Conservation (phyloP, 139 green algal species). For the Zygnema circumcarinatum region DNA sequence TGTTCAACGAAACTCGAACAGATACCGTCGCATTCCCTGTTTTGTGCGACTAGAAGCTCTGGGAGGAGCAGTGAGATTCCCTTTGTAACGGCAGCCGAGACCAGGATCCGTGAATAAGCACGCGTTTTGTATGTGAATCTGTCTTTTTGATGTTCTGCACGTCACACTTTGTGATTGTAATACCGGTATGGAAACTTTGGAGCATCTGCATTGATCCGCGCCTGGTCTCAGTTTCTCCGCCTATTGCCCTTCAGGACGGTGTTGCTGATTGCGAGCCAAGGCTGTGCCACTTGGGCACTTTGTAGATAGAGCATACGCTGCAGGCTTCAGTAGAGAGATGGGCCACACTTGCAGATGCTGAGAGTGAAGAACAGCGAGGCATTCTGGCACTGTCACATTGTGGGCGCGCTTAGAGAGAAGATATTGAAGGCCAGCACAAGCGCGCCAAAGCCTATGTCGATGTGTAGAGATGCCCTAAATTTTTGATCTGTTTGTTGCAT, state of each 20-base stretch:
- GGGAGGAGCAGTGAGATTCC: background rate
- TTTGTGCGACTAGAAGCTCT: background rate
- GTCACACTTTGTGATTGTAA: background rate
- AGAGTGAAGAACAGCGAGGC: too few relatives aligned
- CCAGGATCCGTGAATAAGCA: background rate
- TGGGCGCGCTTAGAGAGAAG: too few relatives aligned
- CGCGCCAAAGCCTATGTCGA: too few relatives aligned
- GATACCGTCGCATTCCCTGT: background rate
- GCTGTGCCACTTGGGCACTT: background rate
- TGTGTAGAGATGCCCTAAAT: too few relatives aligned
- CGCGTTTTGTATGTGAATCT: background rate
- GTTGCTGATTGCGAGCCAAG: too few relatives aligned
- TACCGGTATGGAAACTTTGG: background rate
- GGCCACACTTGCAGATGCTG: too few relatives aligned
- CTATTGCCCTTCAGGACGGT: too few relatives aligned
- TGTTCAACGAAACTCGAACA: background rate
- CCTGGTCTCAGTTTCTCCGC: too few relatives aligned
- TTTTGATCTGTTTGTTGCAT: too few relatives aligned
- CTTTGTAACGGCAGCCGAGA: background rate
- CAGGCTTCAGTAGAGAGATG: background rate
- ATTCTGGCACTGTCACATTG: too few relatives aligned
- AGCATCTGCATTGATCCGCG: too few relatives aligned
- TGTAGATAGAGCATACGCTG: background rate
- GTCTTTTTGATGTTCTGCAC: background rate
- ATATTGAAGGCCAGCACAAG: too few relatives aligned